Evolutionary conservation across 495 filamentous ascomycete genomes (phyloP).

Genomic region (Penicillium ochrochloron): DNA sequence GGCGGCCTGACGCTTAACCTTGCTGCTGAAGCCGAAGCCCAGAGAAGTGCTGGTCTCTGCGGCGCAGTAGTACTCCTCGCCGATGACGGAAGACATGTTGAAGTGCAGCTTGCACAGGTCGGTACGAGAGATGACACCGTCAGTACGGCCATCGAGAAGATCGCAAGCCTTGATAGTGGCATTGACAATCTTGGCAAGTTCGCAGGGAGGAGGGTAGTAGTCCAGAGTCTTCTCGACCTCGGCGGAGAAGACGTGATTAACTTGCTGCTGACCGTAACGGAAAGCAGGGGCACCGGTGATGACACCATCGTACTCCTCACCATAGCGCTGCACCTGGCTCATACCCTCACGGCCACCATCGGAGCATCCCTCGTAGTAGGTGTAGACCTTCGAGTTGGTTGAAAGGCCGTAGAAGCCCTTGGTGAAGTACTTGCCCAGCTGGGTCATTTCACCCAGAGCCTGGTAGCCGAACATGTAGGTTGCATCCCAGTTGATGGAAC

Average conservation of each 20-base stretch:
- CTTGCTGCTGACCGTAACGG: conserved; percentile 54
- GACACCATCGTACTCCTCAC: conserved; percentile 54
- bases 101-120: conserved; percentile 56
- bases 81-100: conserved; percentile 50
- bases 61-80: conserved; percentile 54
- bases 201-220: conserved; percentile 58
- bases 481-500: conserved; percentile 49
- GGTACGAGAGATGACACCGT: conserved; percentile 56
- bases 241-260: conserved; percentile 50
- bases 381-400: conserved; percentile 36
- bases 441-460: conserved; percentile 45
- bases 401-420: conserved; percentile 40
- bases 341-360: conserved; percentile 45
- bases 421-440: conserved; percentile 39
- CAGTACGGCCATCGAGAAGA: conserved; percentile 53
- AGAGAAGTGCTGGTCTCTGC: conserved; percentile 40
- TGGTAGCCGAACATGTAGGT: conserved; percentile 53
- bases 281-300: conserved; percentile 58
- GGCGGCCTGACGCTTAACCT: conserved; percentile 31
- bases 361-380: conserved; percentile 47
- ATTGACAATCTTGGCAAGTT: conserved; percentile 55
- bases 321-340: conserved; percentile 59
- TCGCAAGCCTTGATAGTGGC: conserved; percentile 57
- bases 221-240: conserved; percentile 50
- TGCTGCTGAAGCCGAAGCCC: conserved; percentile 41